A percentile compares a stretch with the other conserved stretches of the same genome.
Conservation (phyloP, 2,329 filamentous ascomycete genomes). For the Fusarium sublunatum region DNA sequence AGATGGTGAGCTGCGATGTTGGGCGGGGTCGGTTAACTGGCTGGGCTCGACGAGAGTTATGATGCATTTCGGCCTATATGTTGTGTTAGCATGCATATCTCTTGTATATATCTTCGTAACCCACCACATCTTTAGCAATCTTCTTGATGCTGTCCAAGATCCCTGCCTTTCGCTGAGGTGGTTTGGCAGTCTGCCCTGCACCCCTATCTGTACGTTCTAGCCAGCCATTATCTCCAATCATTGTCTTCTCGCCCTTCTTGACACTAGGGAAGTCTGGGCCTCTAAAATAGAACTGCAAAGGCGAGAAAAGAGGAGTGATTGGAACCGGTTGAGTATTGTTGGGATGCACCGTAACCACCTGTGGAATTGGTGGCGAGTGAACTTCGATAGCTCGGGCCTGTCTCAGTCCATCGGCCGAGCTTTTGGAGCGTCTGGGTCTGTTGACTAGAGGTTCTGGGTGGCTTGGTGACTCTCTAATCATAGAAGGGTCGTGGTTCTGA, state of each 20-base stretch:
- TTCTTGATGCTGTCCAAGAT: slow-evolving; percentile 62
- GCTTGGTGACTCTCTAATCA: slow-evolving; percentile 27
- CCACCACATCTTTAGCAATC: slow-evolving; percentile 66
- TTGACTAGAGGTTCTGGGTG: slow-evolving; percentile 32
- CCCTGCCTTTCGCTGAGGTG: slow-evolving; percentile 53
- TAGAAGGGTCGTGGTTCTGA: slow-evolving; percentile 34
- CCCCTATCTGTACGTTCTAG: slow-evolving; percentile 58
- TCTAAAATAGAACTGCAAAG: slow-evolving; percentile 57
- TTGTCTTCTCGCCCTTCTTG: slow-evolving; percentile 60
- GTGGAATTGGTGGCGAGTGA: slow-evolving; percentile 29
- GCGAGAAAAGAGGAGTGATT: slow-evolving; percentile 53
- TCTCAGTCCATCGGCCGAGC: slow-evolving; percentile 43
- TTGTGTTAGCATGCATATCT: slow-evolving; percentile 13
- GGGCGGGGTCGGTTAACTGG: slow-evolving; percentile 46
- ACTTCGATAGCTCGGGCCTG: slow-evolving; percentile 20
- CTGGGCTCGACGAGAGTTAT: slow-evolving; percentile 50
- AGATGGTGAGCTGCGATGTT: slow-evolving; percentile 57
- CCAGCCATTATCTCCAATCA: slow-evolving; percentile 69
- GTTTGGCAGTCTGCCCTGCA: slow-evolving; percentile 42
- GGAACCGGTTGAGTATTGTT: slow-evolving; percentile 8
- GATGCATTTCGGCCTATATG: slow-evolving; percentile 52
- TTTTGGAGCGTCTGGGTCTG: slow-evolving; percentile 47
- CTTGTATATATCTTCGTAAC: slow-evolving; percentile 27
- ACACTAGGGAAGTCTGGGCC: slow-evolving; percentile 52
- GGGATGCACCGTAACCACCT: slow-evolving; percentile 19